A percentile compares a stretch with the other conserved stretches of the same genome.
These are phyloP conservation scores for Botrytis porri DNA, from an alignment of 2,329 filamentous ascomycete species.

Conservation along the genomic window DNA sequence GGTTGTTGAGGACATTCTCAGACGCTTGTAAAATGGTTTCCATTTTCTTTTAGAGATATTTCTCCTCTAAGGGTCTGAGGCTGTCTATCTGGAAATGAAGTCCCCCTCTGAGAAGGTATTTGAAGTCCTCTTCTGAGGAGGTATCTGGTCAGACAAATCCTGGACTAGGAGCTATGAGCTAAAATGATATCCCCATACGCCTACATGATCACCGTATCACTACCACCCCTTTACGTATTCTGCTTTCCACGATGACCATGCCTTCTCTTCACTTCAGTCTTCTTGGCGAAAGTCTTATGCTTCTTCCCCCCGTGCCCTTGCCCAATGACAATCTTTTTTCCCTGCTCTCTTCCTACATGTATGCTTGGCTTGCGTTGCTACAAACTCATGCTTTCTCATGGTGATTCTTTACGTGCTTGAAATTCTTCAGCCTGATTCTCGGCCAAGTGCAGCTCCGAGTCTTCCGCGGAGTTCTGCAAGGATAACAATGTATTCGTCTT, in stretches of 20 bases:
- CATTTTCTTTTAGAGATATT: conserved; percentile 19
- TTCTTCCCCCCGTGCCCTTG: neutral
- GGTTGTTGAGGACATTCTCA: conserved; percentile 83
- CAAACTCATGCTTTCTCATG: neutral
- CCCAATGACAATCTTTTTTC: neutral
- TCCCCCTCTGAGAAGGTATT: conserved; percentile 15
- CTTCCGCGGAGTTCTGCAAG: conserved; percentile 13
- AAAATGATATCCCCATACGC: conserved; percentile 15
- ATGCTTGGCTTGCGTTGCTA: conserved; percentile 3
- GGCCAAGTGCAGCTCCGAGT: conserved; percentile 12
- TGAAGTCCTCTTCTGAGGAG: conserved; percentile 14
- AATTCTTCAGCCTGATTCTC: conserved; percentile 10
- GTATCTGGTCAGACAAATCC: conserved; percentile 8
- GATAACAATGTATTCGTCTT: conserved; percentile 17
- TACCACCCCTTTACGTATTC: neutral
- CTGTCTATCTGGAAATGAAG: conserved; percentile 15
- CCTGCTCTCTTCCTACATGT: neutral
- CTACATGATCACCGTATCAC: neutral
- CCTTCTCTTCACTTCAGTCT: neutral
- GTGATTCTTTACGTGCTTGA: neutral
- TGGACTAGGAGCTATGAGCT: conserved; percentile 17
- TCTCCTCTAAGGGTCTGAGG: conserved; percentile 7
- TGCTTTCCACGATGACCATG: neutral
- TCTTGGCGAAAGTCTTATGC: neutral
- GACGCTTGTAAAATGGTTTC: conserved; percentile 60